These are phyloP conservation scores for Zygosaccharomyces kombuchaensis DNA, from an alignment of 805 yeast species.

Conservation along the genomic window DNA sequence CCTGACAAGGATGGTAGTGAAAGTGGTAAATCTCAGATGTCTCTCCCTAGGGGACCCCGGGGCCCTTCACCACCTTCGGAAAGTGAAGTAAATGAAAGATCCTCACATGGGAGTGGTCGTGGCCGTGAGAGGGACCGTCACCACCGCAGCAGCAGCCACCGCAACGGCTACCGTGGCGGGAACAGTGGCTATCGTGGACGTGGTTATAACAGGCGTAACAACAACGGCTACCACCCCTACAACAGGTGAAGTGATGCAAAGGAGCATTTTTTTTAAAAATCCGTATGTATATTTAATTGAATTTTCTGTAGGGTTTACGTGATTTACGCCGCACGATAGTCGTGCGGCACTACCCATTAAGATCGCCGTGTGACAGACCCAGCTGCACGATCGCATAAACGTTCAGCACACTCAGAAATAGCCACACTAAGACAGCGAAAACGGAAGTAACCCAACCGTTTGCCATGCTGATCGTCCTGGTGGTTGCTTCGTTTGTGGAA, in stretches of 20 bases:
- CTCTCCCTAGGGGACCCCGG: slow-evolving; percentile 52
- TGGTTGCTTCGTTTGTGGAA: slow-evolving; percentile 13
- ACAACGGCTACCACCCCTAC: slow-evolving; percentile 35
- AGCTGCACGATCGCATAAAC: slow-evolving; percentile 52
- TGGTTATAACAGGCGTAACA: slow-evolving; percentile 23
- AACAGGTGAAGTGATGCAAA: slow-evolving; percentile 21
- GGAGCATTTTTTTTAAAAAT: slow-evolving; percentile 4
- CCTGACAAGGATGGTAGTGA: neutral
- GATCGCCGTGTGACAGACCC: slow-evolving; percentile 30
- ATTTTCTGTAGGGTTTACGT: neutral
- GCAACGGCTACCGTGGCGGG: slow-evolving; percentile 18
- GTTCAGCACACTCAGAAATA: slow-evolving; percentile 66
- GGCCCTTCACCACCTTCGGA: slow-evolving; percentile 26
- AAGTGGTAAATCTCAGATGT: slow-evolving; percentile 33
- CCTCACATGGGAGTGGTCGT: slow-evolving; percentile 31
- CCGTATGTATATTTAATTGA: neutral
- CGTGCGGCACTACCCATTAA: slow-evolving; percentile 11
- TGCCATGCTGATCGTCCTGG: slow-evolving; percentile 47
- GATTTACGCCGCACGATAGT: neutral
- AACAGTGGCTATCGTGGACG: slow-evolving; percentile 24
- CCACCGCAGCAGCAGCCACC: slow-evolving; percentile 16
- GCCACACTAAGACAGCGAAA: slow-evolving; percentile 58
- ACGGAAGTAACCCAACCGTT: slow-evolving; percentile 57
- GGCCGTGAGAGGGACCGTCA: slow-evolving; percentile 22
- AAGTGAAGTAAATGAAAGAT: slow-evolving; percentile 9